These are phyloP conservation scores for Colletotrichum agaves DNA, from an alignment of 2,329 filamentous ascomycete genomes.

Conservation along the genomic window DNA sequence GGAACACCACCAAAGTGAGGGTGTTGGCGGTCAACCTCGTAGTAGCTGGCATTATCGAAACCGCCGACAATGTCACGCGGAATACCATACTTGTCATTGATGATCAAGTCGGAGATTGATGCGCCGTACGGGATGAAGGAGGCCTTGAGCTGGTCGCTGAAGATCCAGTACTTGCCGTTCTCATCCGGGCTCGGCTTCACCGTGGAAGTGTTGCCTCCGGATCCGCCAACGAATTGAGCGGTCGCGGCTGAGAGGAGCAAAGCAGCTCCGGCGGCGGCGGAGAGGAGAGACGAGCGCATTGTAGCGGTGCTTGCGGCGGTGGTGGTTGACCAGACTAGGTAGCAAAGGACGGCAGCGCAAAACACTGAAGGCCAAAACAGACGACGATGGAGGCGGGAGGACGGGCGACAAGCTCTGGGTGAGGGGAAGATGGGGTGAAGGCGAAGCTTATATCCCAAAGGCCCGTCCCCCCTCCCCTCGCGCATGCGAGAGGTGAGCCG, in stretches of 20 bases:
- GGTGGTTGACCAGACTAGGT: constrained; percentile 18
- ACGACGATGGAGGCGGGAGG: constrained; percentile 23
- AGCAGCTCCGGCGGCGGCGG: constrained; percentile 31
- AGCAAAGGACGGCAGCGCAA: constrained; percentile 27
- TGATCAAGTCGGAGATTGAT: constrained; percentile 75
- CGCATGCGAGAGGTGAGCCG: constrained; percentile 18
- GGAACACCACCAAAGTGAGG: constrained; percentile 79
- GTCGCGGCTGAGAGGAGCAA: constrained; percentile 45
- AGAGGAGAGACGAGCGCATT: constrained; percentile 33
- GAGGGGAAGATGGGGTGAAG: constrained; percentile 32
- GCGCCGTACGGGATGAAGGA: constrained; percentile 81
- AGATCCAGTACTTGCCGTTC: constrained; percentile 78
- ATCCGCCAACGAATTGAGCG: constrained; percentile 41
- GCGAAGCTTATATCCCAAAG: constrained; percentile 34
- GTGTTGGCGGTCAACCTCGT: constrained; percentile 71
- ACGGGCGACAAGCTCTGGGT: constrained; percentile 1
- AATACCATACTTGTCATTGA: constrained; percentile 75
- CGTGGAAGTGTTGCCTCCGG: constrained; percentile 39
- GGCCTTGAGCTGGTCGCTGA: constrained; percentile 72
- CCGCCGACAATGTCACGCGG: constrained; percentile 78
- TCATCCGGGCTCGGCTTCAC: constrained; percentile 57
- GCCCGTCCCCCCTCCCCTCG: not conserved
- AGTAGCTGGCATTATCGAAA: constrained; percentile 81
- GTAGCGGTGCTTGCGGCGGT: constrained; percentile 13
- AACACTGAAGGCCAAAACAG: constrained; percentile 21